Evolutionary conservation across 2,329 filamentous ascomycete species (phyloP).

Genomic region (Trichoderma sp.): DNA sequence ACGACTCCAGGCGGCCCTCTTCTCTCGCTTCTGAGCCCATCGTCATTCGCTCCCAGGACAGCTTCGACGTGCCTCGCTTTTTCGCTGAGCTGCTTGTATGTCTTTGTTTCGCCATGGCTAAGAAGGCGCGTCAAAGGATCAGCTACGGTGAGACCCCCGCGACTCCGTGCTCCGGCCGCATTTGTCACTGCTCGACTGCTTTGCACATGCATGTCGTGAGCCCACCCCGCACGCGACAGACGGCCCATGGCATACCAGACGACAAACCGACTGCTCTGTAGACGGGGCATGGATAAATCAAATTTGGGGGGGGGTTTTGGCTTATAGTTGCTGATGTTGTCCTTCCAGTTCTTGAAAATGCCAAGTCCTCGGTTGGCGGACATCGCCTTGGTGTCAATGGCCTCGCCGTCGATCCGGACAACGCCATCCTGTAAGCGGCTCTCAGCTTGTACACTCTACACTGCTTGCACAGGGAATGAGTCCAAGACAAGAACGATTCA

Average conservation of each 20-base stretch:
- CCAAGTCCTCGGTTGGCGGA: slow-evolving; percentile 67
- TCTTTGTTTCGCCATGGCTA: slow-evolving; percentile 56
- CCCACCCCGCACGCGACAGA: slow-evolving; percentile 29
- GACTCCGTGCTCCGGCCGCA: not conserved
- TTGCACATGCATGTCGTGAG: slow-evolving; percentile 5
- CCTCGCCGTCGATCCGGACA: slow-evolving; percentile 80
- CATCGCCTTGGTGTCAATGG: slow-evolving; percentile 96
- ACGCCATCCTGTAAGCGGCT: slow-evolving; percentile 77
- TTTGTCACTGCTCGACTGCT: not conserved
- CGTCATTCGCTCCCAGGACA: slow-evolving; percentile 22
- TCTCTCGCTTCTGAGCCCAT: slow-evolving; percentile 5
- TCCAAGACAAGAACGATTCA: not conserved
- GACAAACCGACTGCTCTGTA: not conserved
- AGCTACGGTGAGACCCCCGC: slow-evolving; percentile 62
- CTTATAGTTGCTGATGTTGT: not conserved
- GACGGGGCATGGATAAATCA: not conserved
- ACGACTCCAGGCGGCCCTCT: slow-evolving; percentile 5
- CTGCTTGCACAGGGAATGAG: not conserved
- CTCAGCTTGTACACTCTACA: slow-evolving; percentile 28
- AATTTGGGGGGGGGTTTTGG: not conserved
- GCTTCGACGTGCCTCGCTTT: slow-evolving; percentile 7
- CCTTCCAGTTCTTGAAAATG: slow-evolving; percentile 59
- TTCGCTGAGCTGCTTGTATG: slow-evolving; percentile 13
- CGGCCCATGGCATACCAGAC: slow-evolving; percentile 7
- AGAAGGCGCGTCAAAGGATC: slow-evolving; percentile 71